Conservation (phyloP, 75 land plant genomes). For the Azolla pinnata region DNA sequence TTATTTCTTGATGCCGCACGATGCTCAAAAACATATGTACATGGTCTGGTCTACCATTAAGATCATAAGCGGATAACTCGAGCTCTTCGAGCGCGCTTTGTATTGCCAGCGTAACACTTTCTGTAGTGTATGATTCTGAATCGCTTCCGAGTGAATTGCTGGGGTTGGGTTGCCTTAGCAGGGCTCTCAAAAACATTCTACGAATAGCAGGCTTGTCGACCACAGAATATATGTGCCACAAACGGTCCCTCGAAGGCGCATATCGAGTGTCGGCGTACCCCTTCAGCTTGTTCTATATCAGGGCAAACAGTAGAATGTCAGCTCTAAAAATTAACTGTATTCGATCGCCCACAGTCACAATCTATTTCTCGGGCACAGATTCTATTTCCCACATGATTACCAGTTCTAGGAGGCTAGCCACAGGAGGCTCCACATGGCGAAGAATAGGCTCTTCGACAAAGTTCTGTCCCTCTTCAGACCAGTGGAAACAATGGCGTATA, state of each 20-base stretch:
- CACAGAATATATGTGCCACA: conserved; percentile 91
- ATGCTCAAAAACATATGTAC: conserved; percentile 90
- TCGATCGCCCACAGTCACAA: background rate
- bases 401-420: conserved; percentile 88
- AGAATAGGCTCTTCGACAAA: conserved; percentile 90
- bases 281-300: conserved; percentile 72
- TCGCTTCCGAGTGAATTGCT: conserved; percentile 31
- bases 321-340: too few species aligned
- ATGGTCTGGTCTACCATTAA: conserved; percentile 60
- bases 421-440: conserved; percentile 94
- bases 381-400: conserved; percentile 28
- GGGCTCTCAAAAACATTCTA: conserved; percentile 85
- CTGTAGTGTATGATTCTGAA: conserved; percentile 42
- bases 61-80: conserved; percentile 66
- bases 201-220: conserved; percentile 57
- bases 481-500: conserved; percentile 90
- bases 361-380: background rate
- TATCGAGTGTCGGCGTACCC: conserved; percentile 61
- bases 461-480: conserved; percentile 59
- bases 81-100: conserved; percentile 81
- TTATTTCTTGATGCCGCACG: conserved; percentile 53
- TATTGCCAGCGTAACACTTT: conserved; percentile 61
- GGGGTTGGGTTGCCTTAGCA: conserved; percentile 74
- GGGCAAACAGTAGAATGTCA: conserved; percentile 37
- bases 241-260: conserved; percentile 83